phyloP scores from a whole-genome alignment of 768 basidiomycete species.

The Nevesoporus exiguus region DNA sequence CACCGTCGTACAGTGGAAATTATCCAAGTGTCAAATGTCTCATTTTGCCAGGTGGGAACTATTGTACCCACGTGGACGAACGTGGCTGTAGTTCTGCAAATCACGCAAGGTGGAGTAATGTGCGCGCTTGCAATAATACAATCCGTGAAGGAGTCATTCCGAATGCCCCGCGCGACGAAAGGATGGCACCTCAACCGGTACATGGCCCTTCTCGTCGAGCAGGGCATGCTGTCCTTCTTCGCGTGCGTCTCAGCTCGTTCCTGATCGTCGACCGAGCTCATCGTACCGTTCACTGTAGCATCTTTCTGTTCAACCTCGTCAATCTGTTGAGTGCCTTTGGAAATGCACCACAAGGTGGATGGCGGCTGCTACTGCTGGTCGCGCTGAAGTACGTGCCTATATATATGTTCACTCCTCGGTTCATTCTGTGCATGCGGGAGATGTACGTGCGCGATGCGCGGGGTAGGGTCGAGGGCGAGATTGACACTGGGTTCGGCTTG shows the following conservation, averaged over 20 bases:
- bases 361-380: not conserved
- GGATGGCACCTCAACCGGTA: not conserved
- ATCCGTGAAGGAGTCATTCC: not conserved
- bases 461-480: not conserved
- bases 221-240: not conserved
- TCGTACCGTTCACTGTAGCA: not conserved
- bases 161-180: not conserved
- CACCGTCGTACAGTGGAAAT: no score
- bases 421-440: not conserved
- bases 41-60: no score
- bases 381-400: not conserved
- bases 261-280: not conserved
- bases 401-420: not conserved
- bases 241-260: not conserved
- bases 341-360: not conserved
- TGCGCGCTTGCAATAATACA: not conserved
- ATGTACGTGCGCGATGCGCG: not conserved
- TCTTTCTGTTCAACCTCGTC: not conserved
- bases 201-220: not conserved
- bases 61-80: no score
- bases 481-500: slow-evolving; percentile 2
- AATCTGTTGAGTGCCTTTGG: not conserved
- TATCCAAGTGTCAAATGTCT: no score
- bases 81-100: no score
- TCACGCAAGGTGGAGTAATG: no score